Base-by-base conservation (phyloP, 768 basidiomycete genomes). In the Lentinula raphanica region DNA sequence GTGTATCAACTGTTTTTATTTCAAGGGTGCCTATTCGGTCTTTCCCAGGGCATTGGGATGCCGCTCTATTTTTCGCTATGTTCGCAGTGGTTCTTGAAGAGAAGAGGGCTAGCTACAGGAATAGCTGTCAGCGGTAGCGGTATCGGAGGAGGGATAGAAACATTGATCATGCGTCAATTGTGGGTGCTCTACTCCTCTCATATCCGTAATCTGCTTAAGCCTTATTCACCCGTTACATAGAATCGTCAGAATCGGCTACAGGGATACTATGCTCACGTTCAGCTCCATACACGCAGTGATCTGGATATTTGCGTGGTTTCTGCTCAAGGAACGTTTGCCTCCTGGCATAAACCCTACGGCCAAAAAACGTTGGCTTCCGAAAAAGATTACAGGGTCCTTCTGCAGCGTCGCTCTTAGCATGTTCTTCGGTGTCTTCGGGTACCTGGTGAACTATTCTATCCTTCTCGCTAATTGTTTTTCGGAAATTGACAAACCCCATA, bases 401-500 rank as follows among this genome's bases (percentile, higher is more conserved):
- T 74, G 71, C 66, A 73, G 72, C 50, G 56, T 74, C 15, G 66
- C 67, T 2, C 28, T 62, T 8, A 72, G 69, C 45, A 64, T 74
- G 40, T 65, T 71, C 51, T 61, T 75, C 50, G 61, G 65, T 39
- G 60, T 67, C 13, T 67, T 67, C 35, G 66, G 66, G 1, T 67
- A 62, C 55, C 50, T 67, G 58, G 64, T 65, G 48, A 15, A n/a
- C 21, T 31, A 11, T n/a, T n/a, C 32, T 13, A 35, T 3, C 9
- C 19, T 50, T 9, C 5, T 11, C 27, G 8, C 23, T 4, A n/a
- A n/a, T 50, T 15, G 12, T 44, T 19, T 40, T 23, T 17, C 1
- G 15, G 19, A 19, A 35, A 35, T 12, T 35, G 12, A 50, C 1
- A 35, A 46, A n/a, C 21, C 39, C 17, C n/a, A 9, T 21, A 67